Evolutionary conservation across 164 flowering plant species (phyloP), one percentile per base, ranked within the genome.

Genomic region (Magnolia officinalis): DNA sequence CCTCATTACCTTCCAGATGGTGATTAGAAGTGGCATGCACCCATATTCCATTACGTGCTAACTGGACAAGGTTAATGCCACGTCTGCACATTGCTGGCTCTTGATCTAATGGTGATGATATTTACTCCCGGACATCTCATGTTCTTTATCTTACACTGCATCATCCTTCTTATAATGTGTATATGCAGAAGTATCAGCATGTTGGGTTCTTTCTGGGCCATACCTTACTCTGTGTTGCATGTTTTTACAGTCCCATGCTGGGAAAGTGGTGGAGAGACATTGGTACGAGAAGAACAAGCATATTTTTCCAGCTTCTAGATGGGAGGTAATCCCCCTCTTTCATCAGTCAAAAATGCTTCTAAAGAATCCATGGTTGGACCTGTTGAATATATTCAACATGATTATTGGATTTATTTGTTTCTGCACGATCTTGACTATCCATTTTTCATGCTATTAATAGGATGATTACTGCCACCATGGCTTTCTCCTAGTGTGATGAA

Each of bases 231-330:
- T 55, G 13, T 55, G 16, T 55, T 19, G 10, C 61, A 55, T 11
- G 16, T 49, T 73, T 52, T 67, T 23, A 76, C 89, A 96, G 99
- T 96, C 99, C 8, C 99, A 96, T 83, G 99, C 99, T 76, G 98
- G 98, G 50, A 96, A 96, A 84, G 99, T 96, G 76, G 99, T 96
- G 19, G 99, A 96, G 85, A 90, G 99, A 85, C 99, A 96, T 78
- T 96, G 99, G 98, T 96, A 94, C 51, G 99, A 96, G 77, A 96
- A 94, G 88, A 96, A 94, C 86, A 94, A 96, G 84, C 98, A 96
- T 80, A 96, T 94, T 23, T 96, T 96, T 81, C 99, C 99, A 70
- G 98, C 98, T 79, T 96, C 98, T 51, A 86, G 99, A 90, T 96
- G 99, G 99, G 99, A 96, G 97, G 97, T 92, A 72, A 77, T 72